Conservation (phyloP, 1,284 basidiomycete genomes). For the Apiotrichum gracile region DNA sequence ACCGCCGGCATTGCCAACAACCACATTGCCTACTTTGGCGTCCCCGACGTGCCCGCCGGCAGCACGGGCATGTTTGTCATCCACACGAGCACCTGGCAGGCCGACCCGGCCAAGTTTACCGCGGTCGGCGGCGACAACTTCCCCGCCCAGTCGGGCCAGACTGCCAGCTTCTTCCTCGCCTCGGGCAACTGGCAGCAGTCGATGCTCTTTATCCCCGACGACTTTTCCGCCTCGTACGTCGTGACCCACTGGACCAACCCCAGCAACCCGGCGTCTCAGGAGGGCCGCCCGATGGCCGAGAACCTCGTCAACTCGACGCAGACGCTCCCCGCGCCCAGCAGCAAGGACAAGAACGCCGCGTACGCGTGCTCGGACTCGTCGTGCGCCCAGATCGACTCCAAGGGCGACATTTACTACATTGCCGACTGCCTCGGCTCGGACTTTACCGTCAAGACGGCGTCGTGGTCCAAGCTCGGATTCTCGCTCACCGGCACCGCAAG, state of each 20-base stretch:
- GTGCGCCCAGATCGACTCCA: slow-evolving; percentile 68
- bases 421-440: slow-evolving; percentile 51
- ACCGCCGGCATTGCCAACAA: slow-evolving; percentile 41
- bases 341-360: slow-evolving; percentile 60
- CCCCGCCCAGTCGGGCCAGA: slow-evolving; percentile 68
- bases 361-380: slow-evolving; percentile 67
- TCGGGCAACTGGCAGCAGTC: slow-evolving; percentile 60
- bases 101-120: slow-evolving; percentile 60
- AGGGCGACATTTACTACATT: slow-evolving; percentile 63
- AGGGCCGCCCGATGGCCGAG: slow-evolving; percentile 35
- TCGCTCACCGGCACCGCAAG: slow-evolving; percentile 13
- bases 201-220: slow-evolving; percentile 77
- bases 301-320: slow-evolving; percentile 64
- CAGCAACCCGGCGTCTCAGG: slow-evolving; percentile 27
- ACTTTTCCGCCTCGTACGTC: slow-evolving; percentile 70
- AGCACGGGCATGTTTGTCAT: slow-evolving; percentile 75
- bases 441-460: slow-evolving; percentile 39
- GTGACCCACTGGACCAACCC: slow-evolving; percentile 52
- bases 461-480: slow-evolving; percentile 45
- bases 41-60: slow-evolving; percentile 61
- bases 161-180: slow-evolving; percentile 67
- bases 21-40: slow-evolving; percentile 61
- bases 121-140: slow-evolving; percentile 54
- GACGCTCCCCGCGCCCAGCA: slow-evolving; percentile 60
- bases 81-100: slow-evolving; percentile 78